Base-by-base conservation (phyloP, 192 early-diverging fungal species). In the Geosiphon pyriformis region DNA sequence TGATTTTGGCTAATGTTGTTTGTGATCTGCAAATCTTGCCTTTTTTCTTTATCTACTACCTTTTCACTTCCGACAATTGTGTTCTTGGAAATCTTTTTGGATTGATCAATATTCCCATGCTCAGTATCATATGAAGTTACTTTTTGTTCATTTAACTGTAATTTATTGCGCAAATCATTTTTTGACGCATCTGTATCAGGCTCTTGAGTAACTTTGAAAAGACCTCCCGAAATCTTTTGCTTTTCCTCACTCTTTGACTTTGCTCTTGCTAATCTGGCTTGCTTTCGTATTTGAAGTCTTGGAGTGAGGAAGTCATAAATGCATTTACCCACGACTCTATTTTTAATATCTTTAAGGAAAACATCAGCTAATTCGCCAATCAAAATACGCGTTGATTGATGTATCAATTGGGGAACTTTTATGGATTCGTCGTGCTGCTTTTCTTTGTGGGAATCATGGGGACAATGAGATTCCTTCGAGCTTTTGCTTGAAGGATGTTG, bases 291-390 rank as follows among this genome's bases (percentile, higher is more conserved):
- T 65, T 23, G 68, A 67, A 61, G 12, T 48, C 42, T 65, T 0
- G 80, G 78, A 20, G 74, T 75, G 33, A 76, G 65, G 53, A 79
- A 81, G 50, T 83, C 82, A 42, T 81, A 78, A 37, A 83, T 79
- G 23, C 61, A 76, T 11, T 79, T 79, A 1, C 69, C 72, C 3
- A 81, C 77, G 17, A 83, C 74, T 22, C 79, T 77, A 30, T 75
- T 79, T 12, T 76, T 75, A 3, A 83, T 47, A 69, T 83, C 82
- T 59, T 81, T 81, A 22, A 79, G 48, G 57, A 83, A 81, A 25
- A 83, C 78, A 33, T 83, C 74, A 17, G 74, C 73, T 25, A 83
- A 71, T 67, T 83, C 76, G 35, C 70, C 61, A 48, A 74, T 74
- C 10, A 84, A 68, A 35, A 79, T 65, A 33, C 75, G 58, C 46